Base-by-base conservation (phyloP, 257 asterid species). In the Solanum etuberosum region DNA sequence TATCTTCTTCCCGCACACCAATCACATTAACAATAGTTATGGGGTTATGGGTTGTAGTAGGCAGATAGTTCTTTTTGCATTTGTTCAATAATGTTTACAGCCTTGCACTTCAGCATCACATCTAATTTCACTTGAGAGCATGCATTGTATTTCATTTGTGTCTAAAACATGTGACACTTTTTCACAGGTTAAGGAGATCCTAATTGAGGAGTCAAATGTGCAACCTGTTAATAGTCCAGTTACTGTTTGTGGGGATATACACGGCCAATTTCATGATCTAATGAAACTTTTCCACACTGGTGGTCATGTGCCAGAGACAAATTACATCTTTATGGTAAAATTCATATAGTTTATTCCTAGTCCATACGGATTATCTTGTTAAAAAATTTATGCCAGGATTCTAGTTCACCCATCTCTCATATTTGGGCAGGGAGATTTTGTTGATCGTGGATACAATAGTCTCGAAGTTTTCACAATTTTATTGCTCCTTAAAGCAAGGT, bases 251-350 rank as follows among this genome's bases (percentile, higher is more conserved):
- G 99, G 99, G 83, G 99, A 96, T 92, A 96, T 96, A 87, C 99
- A 96, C 72, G 98, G 99, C 61, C 99, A 97, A 68, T 97, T 97
- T 92, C 99, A 97, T 78, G 99, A 97, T 90, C 85, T 97, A 85
- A 97, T 97, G 99, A 97, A 97, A 90, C 99, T 97, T 89, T 97
- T 97, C 88, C 98, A 95, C 91, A 97, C 99, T 80, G 99, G 99
- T 89, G 99, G 99, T 83, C 99, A 97, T 87, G 99, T 97, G 72
- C 99, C 99, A 6, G 98, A 96, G 85, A 97, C 98, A 87, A 97
- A 97, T 92, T 97, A 97, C 92, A 97, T 97, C 86, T 97, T 97
- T 85, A 97, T 97, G 99, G 99, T 97, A 92, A 87, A 81, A 38
- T 54, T 80, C 85, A 46, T 40, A 5, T 80, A 27, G 85, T 46